Percentiles rank a stretch among this genome's conserved stretches.
Conservation (phyloP, 148 eudicot genomes). For the Fagopyrum tataricum region DNA sequence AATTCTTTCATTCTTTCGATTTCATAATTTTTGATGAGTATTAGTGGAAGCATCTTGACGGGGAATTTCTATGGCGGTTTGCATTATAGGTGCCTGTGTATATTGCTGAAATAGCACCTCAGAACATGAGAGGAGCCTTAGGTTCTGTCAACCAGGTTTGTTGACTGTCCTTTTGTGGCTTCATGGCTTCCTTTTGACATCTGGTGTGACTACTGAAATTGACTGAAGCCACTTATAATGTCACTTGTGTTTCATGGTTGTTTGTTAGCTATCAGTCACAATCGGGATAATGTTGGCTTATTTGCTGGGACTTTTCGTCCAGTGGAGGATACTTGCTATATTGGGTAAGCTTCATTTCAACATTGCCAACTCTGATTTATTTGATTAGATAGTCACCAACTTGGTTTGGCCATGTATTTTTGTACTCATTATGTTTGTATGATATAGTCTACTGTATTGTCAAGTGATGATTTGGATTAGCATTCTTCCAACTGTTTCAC, state of each 20-base stretch:
- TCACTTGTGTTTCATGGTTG: neutral
- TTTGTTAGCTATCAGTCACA: conserved; percentile 75
- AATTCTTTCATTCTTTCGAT: conserved; percentile 10
- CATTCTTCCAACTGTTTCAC: neutral
- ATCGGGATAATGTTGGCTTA: conserved; percentile 91
- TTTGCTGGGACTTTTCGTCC: conserved; percentile 78
- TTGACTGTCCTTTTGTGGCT: conserved; percentile 20
- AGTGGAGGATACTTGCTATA: conserved; percentile 85
- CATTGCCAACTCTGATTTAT: neutral
- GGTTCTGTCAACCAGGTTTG: conserved; percentile 91
- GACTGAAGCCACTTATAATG: neutral
- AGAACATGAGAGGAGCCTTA: conserved; percentile 75
- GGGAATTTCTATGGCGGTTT: neutral
- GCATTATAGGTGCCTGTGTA: conserved; percentile 83
- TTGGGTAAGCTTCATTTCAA: conserved; percentile 40
- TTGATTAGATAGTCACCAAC: neutral
- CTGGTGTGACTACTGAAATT: neutral
- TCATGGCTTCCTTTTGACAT: neutral
- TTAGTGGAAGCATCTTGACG: neutral
- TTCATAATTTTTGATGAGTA: neutral
- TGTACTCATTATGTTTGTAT: neutral
- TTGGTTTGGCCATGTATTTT: neutral
- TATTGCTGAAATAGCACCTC: conserved; percentile 93
- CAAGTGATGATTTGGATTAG: neutral
- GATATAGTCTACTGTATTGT: neutral